Percentiles rank a stretch among this genome's conserved stretches.
Evolutionary conservation across 345 rosid genomes (phyloP).

Genomic region (Crucihimalaya himalaica): DNA sequence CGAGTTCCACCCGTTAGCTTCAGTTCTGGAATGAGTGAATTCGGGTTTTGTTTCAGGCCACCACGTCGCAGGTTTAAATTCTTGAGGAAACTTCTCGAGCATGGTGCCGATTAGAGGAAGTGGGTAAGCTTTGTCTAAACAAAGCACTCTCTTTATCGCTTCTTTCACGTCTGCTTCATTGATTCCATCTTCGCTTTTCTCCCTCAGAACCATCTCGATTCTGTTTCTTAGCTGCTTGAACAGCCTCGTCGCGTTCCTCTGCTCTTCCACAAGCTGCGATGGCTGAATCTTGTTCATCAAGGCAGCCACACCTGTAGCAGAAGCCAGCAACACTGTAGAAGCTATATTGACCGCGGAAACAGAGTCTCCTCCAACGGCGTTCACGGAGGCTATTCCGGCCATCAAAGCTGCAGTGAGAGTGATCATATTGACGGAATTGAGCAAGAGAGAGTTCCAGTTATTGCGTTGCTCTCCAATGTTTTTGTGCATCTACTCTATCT

Average conservation of each 20-base stretch:
- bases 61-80: conserved; percentile 35
- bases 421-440: conserved; percentile 62
- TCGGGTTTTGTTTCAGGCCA: conserved; percentile 36
- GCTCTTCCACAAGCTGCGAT: conserved; percentile 55
- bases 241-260: conserved; percentile 45
- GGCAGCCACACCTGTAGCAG: conserved; percentile 41
- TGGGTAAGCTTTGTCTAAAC: conserved; percentile 45
- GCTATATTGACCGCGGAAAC: conserved; percentile 44
- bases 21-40: background rate
- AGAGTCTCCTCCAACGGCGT: conserved; percentile 15
- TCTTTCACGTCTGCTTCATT: conserved; percentile 36
- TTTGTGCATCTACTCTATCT: conserved; percentile 59
- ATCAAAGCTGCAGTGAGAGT: conserved; percentile 54
- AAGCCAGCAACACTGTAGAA: conserved; percentile 41
- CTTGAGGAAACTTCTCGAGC: conserved; percentile 40
- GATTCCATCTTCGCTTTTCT: background rate
- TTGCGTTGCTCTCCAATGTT: conserved; percentile 60
- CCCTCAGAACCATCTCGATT: conserved; percentile 28
- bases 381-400: conserved; percentile 47
- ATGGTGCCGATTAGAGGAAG: conserved; percentile 41
- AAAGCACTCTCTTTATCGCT: conserved; percentile 40
- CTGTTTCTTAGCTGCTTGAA: conserved; percentile 41
- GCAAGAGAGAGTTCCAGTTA: conserved; percentile 60
- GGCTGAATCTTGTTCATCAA: conserved; percentile 57
- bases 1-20: conserved; percentile 33